A percentile compares a stretch with the other conserved stretches of the same genome.
phyloP scores from a whole-genome alignment of 192 early-diverging fungal genomes.

The Backusella macrospora region DNA sequence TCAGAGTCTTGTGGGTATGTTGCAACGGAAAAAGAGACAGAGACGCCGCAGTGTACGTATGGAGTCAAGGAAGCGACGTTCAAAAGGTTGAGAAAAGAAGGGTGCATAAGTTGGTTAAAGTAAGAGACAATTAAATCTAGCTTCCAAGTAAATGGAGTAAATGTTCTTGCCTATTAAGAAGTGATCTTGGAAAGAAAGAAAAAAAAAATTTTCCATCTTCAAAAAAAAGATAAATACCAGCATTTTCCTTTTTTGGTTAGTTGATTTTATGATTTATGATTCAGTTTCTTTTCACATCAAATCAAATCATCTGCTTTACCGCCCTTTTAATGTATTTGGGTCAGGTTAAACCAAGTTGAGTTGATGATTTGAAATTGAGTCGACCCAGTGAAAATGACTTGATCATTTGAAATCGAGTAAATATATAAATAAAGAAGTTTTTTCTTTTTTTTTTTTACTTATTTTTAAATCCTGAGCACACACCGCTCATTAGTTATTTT shows the following conservation, averaged over 20 bases:
- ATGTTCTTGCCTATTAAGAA: background rate
- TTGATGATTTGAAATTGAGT: too few relatives aligned
- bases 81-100: conserved; percentile 15
- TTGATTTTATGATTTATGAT: too few relatives aligned
- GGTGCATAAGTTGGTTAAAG: conserved; percentile 17
- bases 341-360: too few relatives aligned
- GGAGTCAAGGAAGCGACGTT: conserved; percentile 13
- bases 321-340: too few relatives aligned
- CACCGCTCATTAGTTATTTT: too few relatives aligned
- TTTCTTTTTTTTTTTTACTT: too few relatives aligned
- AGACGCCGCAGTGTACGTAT: conserved; percentile 20
- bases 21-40: conserved; percentile 10
- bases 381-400: too few relatives aligned
- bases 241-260: background rate
- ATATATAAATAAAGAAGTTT: too few relatives aligned
- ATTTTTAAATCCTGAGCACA: too few relatives aligned
- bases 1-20: conserved; percentile 20
- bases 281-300: too few relatives aligned
- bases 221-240: background rate
- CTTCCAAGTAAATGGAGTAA: conserved; percentile 11
- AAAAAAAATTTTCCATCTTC: background rate
- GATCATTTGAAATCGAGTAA: too few relatives aligned
- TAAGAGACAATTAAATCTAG: background rate
- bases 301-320: too few relatives aligned
- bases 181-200: background rate